Base-by-base conservation (phyloP, 306 rosid species). In the Luffa aegyptiaca region DNA sequence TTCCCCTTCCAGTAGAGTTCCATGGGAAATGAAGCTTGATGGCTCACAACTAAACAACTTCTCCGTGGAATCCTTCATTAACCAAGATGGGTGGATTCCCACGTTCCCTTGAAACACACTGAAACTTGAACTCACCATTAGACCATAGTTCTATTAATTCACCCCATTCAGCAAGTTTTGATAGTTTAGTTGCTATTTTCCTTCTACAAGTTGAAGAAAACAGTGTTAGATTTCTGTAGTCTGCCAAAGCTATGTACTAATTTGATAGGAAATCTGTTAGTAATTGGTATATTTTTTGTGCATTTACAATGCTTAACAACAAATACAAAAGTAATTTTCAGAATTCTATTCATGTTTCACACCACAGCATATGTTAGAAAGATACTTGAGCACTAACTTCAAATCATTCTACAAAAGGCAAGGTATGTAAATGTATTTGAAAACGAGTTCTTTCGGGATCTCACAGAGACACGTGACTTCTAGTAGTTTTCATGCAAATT, bases 41-140 rank as follows among this genome's bases (percentile, higher is more conserved):
- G 20, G 36, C 59, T 9, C 45, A 0, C 46, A 80, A 17, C 26
- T 81, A 6, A 33, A 1, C 0, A 2, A 46, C 10, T 86, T 57
- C 73, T 76, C 85, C 0, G 31, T 10, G 52, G 33, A 86, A 37
- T 37, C 48, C 6, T 89, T 89, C 78, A 75, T 89, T n/a, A 63
- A 89, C 72, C 78, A 83, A 16, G 88, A 86, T 48, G 21, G 20
- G 0, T 89, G 88, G 90, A 77, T 81, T 77, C 9, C 55, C 6
- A 45, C 5, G 8, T 4, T 65, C 26, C 55, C 18, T 44, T 70
- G 37, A 70, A 44, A 44, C 55, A 42, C 37, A 10, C 14, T 18
- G 26, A 62, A 33, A 18, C 21, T 39, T 45, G 17, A 5, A 41
- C 49, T 37, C 73, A 65, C 16, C 10, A 14, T 65, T 41, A 36